Evolutionary conservation across 1,284 basidiomycete genomes (phyloP).

Genomic region (Sparassis latifolia): DNA sequence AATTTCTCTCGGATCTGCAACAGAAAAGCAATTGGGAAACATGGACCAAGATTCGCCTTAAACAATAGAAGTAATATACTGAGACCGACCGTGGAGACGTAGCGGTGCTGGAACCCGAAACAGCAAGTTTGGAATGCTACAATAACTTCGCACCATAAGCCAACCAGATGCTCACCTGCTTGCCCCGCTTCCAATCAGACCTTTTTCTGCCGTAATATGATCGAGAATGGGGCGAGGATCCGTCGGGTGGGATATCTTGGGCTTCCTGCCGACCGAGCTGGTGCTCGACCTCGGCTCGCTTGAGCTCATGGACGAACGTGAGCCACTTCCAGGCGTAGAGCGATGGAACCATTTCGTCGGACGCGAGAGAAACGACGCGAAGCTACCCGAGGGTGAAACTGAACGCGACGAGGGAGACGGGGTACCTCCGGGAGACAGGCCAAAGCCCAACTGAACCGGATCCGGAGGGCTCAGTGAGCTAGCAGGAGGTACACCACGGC

Average conservation of each 20-base stretch:
- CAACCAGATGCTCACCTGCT: constrained; percentile 38
- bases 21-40: too few species aligned
- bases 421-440: constrained; percentile 10
- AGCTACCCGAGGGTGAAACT: constrained; percentile 24
- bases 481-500: constrained; percentile 18
- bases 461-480: constrained; percentile 26
- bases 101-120: too few species aligned
- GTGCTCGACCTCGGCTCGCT: constrained; percentile 47
- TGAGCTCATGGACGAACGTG: constrained; percentile 22
- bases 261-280: constrained; percentile 48
- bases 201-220: constrained; percentile 22
- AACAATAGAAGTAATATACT: too few species aligned
- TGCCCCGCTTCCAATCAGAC: constrained; percentile 25
- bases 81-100: too few species aligned
- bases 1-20: too few species aligned
- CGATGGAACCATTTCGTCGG: constrained; percentile 29
- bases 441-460: background rate
- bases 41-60: too few species aligned
- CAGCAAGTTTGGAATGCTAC: too few species aligned
- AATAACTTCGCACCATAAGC: too few species aligned
- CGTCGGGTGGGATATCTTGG: constrained; percentile 75
- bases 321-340: constrained; percentile 20
- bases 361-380: constrained; percentile 24
- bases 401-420: constrained; percentile 24
- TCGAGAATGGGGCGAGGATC: constrained; percentile 69